These are phyloP conservation scores for Diddensiella transvaalensis DNA, from an alignment of 805 yeast genomes.

Conservation along the genomic window DNA sequence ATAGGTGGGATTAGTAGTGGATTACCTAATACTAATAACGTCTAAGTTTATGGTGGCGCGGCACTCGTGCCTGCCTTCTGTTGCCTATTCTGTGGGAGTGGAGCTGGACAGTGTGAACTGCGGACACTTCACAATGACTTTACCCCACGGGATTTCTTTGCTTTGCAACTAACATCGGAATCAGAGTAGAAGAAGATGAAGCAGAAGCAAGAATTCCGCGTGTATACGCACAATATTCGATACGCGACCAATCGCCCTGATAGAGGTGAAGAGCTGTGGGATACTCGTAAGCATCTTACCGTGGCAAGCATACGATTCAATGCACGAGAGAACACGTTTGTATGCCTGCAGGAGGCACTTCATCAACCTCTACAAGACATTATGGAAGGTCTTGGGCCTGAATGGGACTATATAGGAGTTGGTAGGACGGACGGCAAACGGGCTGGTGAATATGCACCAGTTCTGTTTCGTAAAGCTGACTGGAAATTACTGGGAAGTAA, in stretches of 20 bases:
- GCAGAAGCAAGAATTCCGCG: slow-evolving; percentile 8
- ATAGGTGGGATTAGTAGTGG: too few relatives aligned
- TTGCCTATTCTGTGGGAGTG: too few relatives aligned
- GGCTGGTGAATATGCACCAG: slow-evolving; percentile 51
- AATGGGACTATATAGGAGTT: slow-evolving; percentile 47
- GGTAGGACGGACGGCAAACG: slow-evolving; percentile 52
- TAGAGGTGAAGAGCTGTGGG: slow-evolving; percentile 46
- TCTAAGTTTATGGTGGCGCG: too few relatives aligned
- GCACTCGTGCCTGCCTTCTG: too few relatives aligned
- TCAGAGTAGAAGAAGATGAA: too few relatives aligned
- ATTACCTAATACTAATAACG: too few relatives aligned
- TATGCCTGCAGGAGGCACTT: slow-evolving; percentile 48
- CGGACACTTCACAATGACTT: too few relatives aligned
- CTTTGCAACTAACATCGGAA: too few relatives aligned
- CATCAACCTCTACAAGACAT: slow-evolving; percentile 46
- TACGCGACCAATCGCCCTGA: slow-evolving; percentile 22
- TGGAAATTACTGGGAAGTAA: slow-evolving; percentile 39
- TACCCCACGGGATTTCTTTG: too few relatives aligned
- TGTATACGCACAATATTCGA: slow-evolving; percentile 28
- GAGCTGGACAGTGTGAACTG: too few relatives aligned
- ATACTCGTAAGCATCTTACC: slow-evolving; percentile 38
- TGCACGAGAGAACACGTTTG: slow-evolving; percentile 35
- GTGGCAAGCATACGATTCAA: slow-evolving; percentile 40
- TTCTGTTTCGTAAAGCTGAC: slow-evolving; percentile 39
- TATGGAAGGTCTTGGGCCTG: slow-evolving; percentile 31